Evolutionary conservation across 2,329 filamentous ascomycete species (phyloP).

Genomic region (Neopestalotiopsis sp.): DNA sequence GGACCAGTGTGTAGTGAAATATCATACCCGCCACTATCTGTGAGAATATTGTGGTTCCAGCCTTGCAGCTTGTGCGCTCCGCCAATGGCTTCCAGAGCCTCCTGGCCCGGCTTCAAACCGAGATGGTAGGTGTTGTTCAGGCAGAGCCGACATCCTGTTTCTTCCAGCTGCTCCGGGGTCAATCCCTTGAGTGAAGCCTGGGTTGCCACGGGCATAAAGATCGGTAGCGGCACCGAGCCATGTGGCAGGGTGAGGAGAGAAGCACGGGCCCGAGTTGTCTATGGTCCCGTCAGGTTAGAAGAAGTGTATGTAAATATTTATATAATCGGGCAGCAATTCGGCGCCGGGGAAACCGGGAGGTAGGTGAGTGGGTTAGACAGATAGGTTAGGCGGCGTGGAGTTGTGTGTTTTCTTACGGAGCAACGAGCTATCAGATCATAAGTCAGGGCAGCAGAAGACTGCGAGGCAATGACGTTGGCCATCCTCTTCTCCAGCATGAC

Average conservation of each 20-base stretch:
- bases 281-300: constrained; percentile 9
- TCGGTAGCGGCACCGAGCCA: constrained; percentile 85
- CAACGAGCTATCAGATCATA: constrained; percentile 81
- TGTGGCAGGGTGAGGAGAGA: constrained; percentile 88
- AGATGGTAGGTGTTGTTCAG: constrained; percentile 98
- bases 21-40: constrained; percentile 72
- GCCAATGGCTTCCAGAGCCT: constrained; percentile 83
- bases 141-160: constrained; percentile 87
- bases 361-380: not conserved
- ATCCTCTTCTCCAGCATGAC: constrained; percentile 47
- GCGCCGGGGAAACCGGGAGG: not conserved
- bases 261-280: constrained; percentile 95
- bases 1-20: constrained; percentile 27
- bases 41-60: constrained; percentile 95
- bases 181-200: constrained; percentile 95
- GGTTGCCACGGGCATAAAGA: constrained; percentile 99
- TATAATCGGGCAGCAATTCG: constrained; percentile 11
- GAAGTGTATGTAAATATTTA: constrained; percentile 19
- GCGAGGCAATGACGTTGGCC: constrained; percentile 52
- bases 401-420: constrained; percentile 63
- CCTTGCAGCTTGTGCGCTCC: constrained; percentile 94
- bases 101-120: constrained; percentile 91
- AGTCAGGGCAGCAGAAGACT: constrained; percentile 67
- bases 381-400: constrained; percentile 19
- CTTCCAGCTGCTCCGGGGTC: constrained; percentile 89